Evolutionary conservation across 495 filamentous ascomycete species (phyloP).

Genomic region (Lasiosphaeria miniovina): DNA sequence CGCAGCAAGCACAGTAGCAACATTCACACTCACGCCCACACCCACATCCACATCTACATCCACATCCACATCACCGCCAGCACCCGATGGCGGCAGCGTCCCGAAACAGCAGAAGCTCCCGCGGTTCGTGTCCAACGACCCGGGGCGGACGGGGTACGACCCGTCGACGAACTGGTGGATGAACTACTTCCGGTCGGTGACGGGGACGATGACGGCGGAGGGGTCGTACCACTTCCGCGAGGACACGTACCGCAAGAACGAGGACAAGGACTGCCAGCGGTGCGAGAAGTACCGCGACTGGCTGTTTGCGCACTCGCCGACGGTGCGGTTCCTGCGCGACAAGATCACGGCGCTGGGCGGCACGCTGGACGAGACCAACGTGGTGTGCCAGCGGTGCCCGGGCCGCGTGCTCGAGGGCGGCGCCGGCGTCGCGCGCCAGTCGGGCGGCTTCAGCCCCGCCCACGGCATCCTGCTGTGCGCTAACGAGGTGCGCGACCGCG

Average conservation of each 20-base stretch:
- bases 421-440: slow-evolving; percentile 37
- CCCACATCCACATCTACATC: background rate
- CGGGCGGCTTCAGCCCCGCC: slow-evolving; percentile 77
- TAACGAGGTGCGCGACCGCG: slow-evolving; percentile 71
- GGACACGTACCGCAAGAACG: slow-evolving; percentile 62
- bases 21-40: background rate
- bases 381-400: slow-evolving; percentile 75
- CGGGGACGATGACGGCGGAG: slow-evolving; percentile 64
- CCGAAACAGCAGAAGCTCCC: slow-evolving; percentile 16
- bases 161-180: slow-evolving; percentile 62
- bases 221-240: slow-evolving; percentile 69
- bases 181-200: slow-evolving; percentile 75
- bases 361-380: slow-evolving; percentile 66
- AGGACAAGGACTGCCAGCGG: slow-evolving; percentile 66
- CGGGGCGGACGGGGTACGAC: slow-evolving; percentile 59
- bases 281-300: slow-evolving; percentile 79
- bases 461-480: slow-evolving; percentile 89
- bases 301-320: slow-evolving; percentile 76
- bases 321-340: slow-evolving; percentile 77
- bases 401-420: slow-evolving; percentile 44
- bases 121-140: slow-evolving; percentile 44
- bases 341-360: slow-evolving; percentile 76
- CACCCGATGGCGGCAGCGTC: slow-evolving; percentile 4
- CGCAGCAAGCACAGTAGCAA: background rate
- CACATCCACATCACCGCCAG: slow-evolving; percentile 6